Base-by-base conservation (phyloP, 1,284 basidiomycete species). In the Irpex sp. region DNA sequence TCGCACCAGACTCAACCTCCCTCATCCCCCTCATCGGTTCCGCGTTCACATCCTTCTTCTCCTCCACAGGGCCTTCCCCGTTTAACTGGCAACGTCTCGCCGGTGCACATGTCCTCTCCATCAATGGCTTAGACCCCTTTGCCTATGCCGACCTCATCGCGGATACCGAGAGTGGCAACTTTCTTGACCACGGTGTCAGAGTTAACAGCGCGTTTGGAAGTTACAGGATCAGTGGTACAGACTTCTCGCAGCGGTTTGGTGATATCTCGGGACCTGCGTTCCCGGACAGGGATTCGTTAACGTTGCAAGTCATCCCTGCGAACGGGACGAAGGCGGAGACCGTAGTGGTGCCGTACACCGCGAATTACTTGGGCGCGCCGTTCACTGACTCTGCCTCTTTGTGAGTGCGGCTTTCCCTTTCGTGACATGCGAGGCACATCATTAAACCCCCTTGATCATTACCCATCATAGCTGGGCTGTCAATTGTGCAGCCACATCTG, bases 131-230 rank as follows among this genome's bases (percentile, higher is more conserved):
- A 69, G 77, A 82, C 62, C 78, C 85, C 8, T 87, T 82, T 67
- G 78, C 77, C 61, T 88, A 87, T 68, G 81, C 85, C 56, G 83
- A 85, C 68, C 68, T 74, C 49, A 81, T 88, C 60, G 86, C 87
- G 3, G 75, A 75, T 57, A 87, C 84, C 1, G 79, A 85, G 21
- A 82, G 83, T 1, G 85, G 86, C 7, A 88, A 87, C 71, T 88
- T 83, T 69, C 74, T 88, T 38, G 85, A 87, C 68, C 85, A 86
- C 63, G 82, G 82, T 47, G 81, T 87, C 51, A 81, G 86, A 60
- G 83, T 87, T 44, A 88, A 88, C 74, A 85, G 83, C 58, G 86
- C 83, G 7, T 85, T 85, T 73, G 82, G 80, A 44, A 85, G 84
- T 69, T 88, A 88, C 70, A 75, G 84, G 7, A 82, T 88, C 61